Evolutionary conservation across 2,329 filamentous ascomycete genomes (phyloP).

Genomic region (Didymella sp.): DNA sequence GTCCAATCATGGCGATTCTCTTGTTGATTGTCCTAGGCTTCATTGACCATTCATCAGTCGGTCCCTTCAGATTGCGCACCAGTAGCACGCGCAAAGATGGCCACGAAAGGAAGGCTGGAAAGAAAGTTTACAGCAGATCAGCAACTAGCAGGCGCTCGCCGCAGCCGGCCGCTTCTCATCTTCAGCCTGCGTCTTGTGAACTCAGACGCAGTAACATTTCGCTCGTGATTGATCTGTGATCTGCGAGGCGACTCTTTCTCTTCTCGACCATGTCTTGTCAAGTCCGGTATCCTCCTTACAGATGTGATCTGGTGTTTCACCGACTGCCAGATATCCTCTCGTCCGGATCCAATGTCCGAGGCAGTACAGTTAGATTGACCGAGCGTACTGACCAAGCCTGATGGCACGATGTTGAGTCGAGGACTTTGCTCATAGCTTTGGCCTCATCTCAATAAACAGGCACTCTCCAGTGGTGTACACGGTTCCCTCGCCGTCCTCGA

Average conservation of each 20-base stretch:
- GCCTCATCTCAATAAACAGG: conserved; percentile 56
- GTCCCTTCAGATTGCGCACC: conserved; percentile 1
- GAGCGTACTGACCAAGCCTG: neutral
- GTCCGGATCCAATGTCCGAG: neutral
- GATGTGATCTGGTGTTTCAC: neutral
- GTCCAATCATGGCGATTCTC: neutral
- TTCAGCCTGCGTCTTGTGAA: neutral
- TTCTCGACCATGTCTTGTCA: neutral
- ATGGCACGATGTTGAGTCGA: neutral
- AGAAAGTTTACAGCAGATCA: neutral
- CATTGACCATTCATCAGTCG: neutral
- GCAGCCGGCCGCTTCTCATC: neutral
- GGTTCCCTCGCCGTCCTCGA: conserved; percentile 59
- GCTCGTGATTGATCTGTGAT: neutral
- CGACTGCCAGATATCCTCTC: neutral
- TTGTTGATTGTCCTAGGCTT: neutral
- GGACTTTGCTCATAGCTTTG: conserved; percentile 30
- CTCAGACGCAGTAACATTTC: neutral
- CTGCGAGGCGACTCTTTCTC: neutral
- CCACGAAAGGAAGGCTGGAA: neutral
- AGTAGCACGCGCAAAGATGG: neutral
- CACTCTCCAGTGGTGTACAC: conserved; percentile 61
- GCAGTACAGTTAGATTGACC: conserved; percentile 1
- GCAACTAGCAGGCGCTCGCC: neutral
- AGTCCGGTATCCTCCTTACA: neutral